Conservation (phyloP, 2,329 filamentous ascomycete species). For the Trichoderma sp. region DNA sequence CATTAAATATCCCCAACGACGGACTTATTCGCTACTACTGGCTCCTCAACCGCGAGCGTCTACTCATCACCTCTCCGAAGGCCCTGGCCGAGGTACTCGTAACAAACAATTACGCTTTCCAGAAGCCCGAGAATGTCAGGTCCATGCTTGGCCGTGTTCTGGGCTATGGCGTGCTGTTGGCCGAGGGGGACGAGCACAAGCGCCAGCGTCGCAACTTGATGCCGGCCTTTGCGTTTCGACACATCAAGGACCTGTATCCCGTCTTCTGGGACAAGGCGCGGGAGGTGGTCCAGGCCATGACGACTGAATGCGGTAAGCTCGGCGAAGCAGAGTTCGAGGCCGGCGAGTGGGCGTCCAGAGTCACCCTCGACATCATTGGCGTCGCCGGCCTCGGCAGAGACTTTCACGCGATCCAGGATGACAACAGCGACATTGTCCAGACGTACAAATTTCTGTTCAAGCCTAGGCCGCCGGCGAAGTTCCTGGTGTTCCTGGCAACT, state of each 20-base stretch:
- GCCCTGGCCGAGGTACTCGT: slow-evolving; percentile 68
- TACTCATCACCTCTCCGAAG: slow-evolving; percentile 61
- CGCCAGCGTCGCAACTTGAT: slow-evolving; percentile 73
- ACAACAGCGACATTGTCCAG: slow-evolving; percentile 55
- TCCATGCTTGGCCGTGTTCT: slow-evolving; percentile 60
- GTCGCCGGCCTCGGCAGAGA: slow-evolving; percentile 68
- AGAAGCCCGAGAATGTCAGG: slow-evolving; percentile 57
- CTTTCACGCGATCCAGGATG: slow-evolving; percentile 63
- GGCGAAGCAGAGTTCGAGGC: slow-evolving; percentile 52
- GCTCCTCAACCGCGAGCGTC: slow-evolving; percentile 59
- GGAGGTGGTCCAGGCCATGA: slow-evolving; percentile 65
- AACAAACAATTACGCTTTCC: slow-evolving; percentile 66
- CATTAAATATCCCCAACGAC: slow-evolving; percentile 54
- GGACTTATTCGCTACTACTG: slow-evolving; percentile 66
- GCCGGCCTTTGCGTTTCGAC: slow-evolving; percentile 81
- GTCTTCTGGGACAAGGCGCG: slow-evolving; percentile 77
- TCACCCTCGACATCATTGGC: slow-evolving; percentile 74
- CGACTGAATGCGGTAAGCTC: slow-evolving; percentile 32
- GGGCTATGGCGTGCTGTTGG: slow-evolving; percentile 70
- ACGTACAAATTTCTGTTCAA: slow-evolving; percentile 57
- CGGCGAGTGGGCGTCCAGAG: slow-evolving; percentile 61
- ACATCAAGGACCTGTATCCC: slow-evolving; percentile 80
- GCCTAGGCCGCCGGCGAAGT: slow-evolving; percentile 48
- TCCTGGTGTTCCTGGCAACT: slow-evolving; percentile 57
- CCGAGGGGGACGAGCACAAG: slow-evolving; percentile 90